These are phyloP conservation scores for Quercus variabilis DNA, from an alignment of 306 rosid genomes.

Conservation along the genomic window DNA sequence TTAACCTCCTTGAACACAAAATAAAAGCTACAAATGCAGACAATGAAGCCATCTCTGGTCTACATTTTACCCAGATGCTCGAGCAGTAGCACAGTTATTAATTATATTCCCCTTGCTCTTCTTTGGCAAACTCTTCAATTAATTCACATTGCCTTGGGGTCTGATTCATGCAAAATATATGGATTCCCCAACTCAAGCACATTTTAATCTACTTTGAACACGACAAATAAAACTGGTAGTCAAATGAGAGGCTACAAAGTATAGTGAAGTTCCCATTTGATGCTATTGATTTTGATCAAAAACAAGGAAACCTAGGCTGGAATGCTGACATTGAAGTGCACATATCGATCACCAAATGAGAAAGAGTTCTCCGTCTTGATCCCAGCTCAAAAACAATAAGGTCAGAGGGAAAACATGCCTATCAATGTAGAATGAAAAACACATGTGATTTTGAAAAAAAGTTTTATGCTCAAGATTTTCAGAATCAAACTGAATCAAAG, in stretches of 20 bases:
- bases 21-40: no score
- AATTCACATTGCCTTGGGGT: conserved; percentile 72
- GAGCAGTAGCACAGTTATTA: no score
- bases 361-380: conserved; percentile 61
- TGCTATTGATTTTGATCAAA: neutral
- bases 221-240: neutral
- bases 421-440: no score
- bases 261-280: neutral
- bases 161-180: conserved; percentile 44
- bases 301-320: conserved; percentile 48
- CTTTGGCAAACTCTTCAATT: conserved; percentile 85
- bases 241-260: neutral
- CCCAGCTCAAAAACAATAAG: conserved; percentile 32
- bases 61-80: conserved; percentile 21
- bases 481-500: no score
- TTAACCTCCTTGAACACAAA: no score
- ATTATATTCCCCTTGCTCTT: no score
- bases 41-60: no score
- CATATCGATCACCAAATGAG: conserved; percentile 78
- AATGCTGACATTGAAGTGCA: conserved; percentile 84
- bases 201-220: neutral
- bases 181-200: neutral
- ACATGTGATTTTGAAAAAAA: no score
- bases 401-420: neutral
- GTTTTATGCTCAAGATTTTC: no score